Evolutionary conservation across 805 yeast species (phyloP).

Genomic region (Wickerhamiella sergipiensis): DNA sequence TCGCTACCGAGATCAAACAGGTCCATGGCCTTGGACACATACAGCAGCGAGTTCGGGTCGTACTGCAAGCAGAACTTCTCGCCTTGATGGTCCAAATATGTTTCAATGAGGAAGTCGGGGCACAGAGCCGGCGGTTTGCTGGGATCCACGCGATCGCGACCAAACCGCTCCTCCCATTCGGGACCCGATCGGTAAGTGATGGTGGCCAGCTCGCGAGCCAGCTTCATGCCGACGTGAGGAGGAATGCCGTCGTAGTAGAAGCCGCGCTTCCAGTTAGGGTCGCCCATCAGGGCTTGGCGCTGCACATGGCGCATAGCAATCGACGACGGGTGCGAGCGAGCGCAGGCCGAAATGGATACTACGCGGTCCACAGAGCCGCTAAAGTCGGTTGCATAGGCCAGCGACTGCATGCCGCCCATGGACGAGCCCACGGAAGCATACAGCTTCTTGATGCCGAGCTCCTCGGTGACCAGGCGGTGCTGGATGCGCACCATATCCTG

Average conservation of each 20-base stretch:
- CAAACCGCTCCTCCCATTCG: conserved; percentile 90
- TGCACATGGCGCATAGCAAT: conserved; percentile 90
- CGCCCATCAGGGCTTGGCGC: conserved; percentile 86
- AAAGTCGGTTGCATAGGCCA: conserved; percentile 76
- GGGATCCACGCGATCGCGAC: conserved; percentile 76
- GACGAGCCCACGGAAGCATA: conserved; percentile 81
- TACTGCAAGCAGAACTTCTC: conserved; percentile 84
- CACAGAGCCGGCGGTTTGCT: conserved; percentile 71
- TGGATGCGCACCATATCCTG: conserved; percentile 91
- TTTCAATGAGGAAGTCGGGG: conserved; percentile 86
- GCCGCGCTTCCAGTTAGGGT: conserved; percentile 90
- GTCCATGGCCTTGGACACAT: conserved; percentile 90
- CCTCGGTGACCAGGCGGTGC: conserved; percentile 46
- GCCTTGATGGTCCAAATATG: conserved; percentile 88
- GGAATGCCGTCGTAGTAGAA: conserved; percentile 67
- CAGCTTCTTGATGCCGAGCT: conserved; percentile 48
- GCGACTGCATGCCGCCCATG: conserved; percentile 98
- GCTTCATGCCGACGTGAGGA: conserved; percentile 90
- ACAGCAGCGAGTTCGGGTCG: conserved; percentile 79
- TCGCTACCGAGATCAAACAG: conserved; percentile 59
- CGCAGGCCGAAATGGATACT: conserved; percentile 81
- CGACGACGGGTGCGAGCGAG: conserved; percentile 85
- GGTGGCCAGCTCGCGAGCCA: conserved; percentile 87
- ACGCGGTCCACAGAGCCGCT: conserved; percentile 62
- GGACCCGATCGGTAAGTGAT: conserved; percentile 92